phyloP scores from a whole-genome alignment of 2,329 filamentous ascomycete genomes.

The Nemania bipapillata region DNA sequence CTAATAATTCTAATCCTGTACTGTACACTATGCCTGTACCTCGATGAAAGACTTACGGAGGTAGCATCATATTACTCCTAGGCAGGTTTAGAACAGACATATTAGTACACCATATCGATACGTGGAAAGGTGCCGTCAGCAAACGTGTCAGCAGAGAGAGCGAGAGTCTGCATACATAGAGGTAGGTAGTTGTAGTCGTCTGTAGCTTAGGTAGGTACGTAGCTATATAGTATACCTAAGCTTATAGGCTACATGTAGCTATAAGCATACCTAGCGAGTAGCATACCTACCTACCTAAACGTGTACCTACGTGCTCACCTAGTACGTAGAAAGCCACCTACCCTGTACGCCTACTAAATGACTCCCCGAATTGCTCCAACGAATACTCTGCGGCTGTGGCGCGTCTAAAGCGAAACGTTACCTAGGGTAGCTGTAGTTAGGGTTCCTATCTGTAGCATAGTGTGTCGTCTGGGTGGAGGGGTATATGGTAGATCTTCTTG shows the following conservation, averaged over 20 bases:
- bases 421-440: neutral
- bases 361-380: constrained; percentile 11
- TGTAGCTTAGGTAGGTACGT: neutral
- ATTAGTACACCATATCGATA: neutral
- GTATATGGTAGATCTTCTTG: constrained; percentile 22
- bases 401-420: constrained; percentile 30
- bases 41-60: neutral
- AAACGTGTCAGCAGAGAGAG: constrained; percentile 29
- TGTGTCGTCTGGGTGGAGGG: constrained; percentile 22
- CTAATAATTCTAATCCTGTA: too few relatives aligned
- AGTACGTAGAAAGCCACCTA: neutral
- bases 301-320: neutral
- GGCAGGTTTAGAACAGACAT: neutral
- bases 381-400: constrained; percentile 36
- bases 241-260: too few relatives aligned
- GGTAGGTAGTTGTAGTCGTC: too few relatives aligned
- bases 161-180: constrained; percentile 6
- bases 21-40: neutral
- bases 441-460: constrained; percentile 5
- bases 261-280: too few relatives aligned
- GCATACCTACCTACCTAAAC: too few relatives aligned
- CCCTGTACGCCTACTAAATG: too few relatives aligned
- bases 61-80: neutral
- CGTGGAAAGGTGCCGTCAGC: constrained; percentile 9
- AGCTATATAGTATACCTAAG: too few relatives aligned